Evolutionary conservation across 805 yeast genomes (phyloP), one percentile per base, ranked within the genome.

Genomic region (Pichia ethanolica): DNA sequence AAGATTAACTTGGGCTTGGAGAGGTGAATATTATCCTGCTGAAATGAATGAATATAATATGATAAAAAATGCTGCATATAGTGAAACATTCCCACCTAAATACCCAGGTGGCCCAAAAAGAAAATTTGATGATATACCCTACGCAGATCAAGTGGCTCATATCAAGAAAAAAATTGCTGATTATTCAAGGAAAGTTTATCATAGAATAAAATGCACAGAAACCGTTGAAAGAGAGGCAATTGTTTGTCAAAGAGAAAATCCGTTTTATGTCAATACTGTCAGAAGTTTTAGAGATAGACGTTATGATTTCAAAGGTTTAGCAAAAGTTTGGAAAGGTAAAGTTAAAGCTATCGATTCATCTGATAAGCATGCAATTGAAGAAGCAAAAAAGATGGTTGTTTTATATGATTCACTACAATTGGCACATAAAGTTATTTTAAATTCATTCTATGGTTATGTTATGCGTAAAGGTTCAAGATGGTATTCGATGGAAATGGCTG

Each of bases 401-500:
- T 73, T 93, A 45, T 93, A 90, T 64, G 99, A 93, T 63, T 91
- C 99, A 2, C 71, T 93, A 58, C 99, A 93, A 68, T 74, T 93
- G 56, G 99, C 99, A 0, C 98, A 93, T 66, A 93, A 93, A 62
- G 97, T 91, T 62, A 93, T 93, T 69, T 74, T 93, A 60, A 93
- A 93, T 62, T 91, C 98, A 0, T 93, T 93, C 64, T 93, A 93
- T 60, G 99, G 99, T 45, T 93, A 93, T 61, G 99, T 93, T 12
- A 93, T 93, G 99, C 79, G 99, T 68, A 93, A 93, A 61, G 99
- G 99, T 38, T 93, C 99, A 0, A 77, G 99, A 52, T 93, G 99
- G 99, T 93, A 90, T 61, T 93, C 99, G 0, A 89, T 93, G 93
- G 99, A 93, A 66, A 93, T 95, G 99, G 99, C 99, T 0, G 99